A percentile compares a stretch with the other conserved stretches of the same genome.
These are phyloP conservation scores for Triangularia setosa DNA, from an alignment of 2,329 filamentous ascomycete genomes.

Conservation along the genomic window DNA sequence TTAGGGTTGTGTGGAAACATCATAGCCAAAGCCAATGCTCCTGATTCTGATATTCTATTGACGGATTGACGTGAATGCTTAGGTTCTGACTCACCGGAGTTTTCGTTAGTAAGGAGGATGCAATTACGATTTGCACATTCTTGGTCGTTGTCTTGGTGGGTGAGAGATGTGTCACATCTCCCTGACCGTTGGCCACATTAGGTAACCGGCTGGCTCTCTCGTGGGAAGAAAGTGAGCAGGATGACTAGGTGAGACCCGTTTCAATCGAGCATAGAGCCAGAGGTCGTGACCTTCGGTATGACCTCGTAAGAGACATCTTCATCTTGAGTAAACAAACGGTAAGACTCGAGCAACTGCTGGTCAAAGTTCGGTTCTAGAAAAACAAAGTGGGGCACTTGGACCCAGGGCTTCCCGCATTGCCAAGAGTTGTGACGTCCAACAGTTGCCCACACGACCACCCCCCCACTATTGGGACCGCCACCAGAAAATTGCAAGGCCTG, in stretches of 20 bases:
- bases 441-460: constrained; percentile 8
- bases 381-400: background rate
- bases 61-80: background rate
- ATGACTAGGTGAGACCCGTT: background rate
- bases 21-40: too few species aligned
- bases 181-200: background rate
- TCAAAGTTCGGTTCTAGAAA: background rate
- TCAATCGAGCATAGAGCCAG: background rate
- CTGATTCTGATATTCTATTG: too few species aligned
- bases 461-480: constrained; percentile 24
- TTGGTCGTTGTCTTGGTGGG: background rate
- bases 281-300: background rate
- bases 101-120: background rate
- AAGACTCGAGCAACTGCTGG: background rate
- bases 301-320: background rate
- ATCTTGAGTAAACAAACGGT: background rate
- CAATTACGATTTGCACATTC: background rate
- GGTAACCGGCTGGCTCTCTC: background rate
- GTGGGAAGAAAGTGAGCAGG: background rate
- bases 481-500: constrained; percentile 18
- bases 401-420: constrained; percentile 17
- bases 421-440: constrained; percentile 24
- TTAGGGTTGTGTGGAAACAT: too few species aligned
- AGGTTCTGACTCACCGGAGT: background rate
- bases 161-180: background rate